phyloP scores from a whole-genome alignment of 495 filamentous ascomycete genomes.

The Pseudoneurospora amorphoporcata region DNA sequence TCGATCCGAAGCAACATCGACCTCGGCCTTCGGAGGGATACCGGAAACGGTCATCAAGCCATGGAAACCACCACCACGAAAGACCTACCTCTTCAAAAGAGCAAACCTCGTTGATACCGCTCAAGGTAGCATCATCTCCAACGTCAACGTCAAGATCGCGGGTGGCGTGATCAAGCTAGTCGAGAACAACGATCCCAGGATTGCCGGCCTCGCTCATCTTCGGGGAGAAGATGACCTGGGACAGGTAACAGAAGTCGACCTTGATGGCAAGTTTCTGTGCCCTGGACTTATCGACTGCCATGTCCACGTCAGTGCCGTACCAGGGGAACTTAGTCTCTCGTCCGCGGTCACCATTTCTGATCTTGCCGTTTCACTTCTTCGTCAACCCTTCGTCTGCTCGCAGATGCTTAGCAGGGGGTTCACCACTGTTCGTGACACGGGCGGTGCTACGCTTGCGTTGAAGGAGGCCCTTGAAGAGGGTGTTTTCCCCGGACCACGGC shows the following conservation, averaged over 20 bases:
- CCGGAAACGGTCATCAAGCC: slow-evolving; percentile 22
- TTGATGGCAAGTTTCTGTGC: slow-evolving; percentile 37
- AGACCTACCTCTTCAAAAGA: slow-evolving; percentile 17
- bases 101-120: slow-evolving; percentile 25
- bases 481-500: slow-evolving; percentile 34
- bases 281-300: slow-evolving; percentile 52
- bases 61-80: slow-evolving; percentile 20
- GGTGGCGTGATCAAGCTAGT: slow-evolving; percentile 15
- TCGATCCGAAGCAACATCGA: background rate
- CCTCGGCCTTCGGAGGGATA: background rate
- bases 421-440: slow-evolving; percentile 43
- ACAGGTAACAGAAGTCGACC: slow-evolving; percentile 23
- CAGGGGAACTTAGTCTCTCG: slow-evolving; percentile 25
- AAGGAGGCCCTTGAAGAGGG: slow-evolving; percentile 43
- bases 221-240: background rate
- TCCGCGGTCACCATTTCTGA: slow-evolving; percentile 2
- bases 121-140: slow-evolving; percentile 16
- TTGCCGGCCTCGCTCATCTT: background rate
- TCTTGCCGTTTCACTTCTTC: slow-evolving; percentile 15
- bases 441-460: slow-evolving; percentile 39
- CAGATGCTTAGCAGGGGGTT: slow-evolving; percentile 45
- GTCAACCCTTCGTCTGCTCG: slow-evolving; percentile 35
- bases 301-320: slow-evolving; percentile 41
- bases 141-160: slow-evolving; percentile 17
- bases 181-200: background rate